Evolutionary conservation across 768 basidiomycete genomes (phyloP), one percentile per base, ranked within the genome.

Genomic region (Xanthoconium stramineum): DNA sequence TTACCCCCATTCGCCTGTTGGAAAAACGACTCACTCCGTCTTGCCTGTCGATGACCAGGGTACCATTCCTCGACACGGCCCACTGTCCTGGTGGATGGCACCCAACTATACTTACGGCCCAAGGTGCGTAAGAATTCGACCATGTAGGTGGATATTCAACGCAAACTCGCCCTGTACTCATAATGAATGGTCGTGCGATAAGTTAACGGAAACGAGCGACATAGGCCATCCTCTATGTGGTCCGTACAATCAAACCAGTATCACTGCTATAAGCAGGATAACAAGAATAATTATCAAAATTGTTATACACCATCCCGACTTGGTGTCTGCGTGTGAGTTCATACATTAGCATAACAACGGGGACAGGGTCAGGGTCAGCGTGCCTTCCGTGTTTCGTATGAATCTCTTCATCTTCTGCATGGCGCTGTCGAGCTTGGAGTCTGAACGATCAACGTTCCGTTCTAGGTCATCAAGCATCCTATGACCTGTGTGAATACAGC

Each of bases 291-390:
- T 78, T 39, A 92, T 90, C 32, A 98, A 78, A 52, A 95, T 83
- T 33, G 85, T 78, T 52, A 98, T 89, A 68, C 91, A 94, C 87
- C 91, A 97, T 33, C 90, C 89, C 36, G 91, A 93, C 58, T 88
- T 88, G 40, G 86, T 89, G 69, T 94, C 94, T 87, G 66, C 10
- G 13, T 30, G 14, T 50, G 50, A 19, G 38, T 42, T 5, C 30
- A 24, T 46, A 30, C 13, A 6, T 61, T n/a, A 67, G 47, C n/a
- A 30, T 7, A 12, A 32, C 3, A 17, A 42, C 15, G 12, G 28
- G 2, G 14, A 6, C 7, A 46, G 6, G 12, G 13, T 36, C 30
- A 19, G 28, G 5, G 13, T 19, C 3, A 17, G 7, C 8, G 13
- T 50, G 83, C 86, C 84, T 76, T 96, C 93, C 0, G 91, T 91